phyloP scores from a whole-genome alignment of 23 red algal genomes.

The Gracilaria domingensis region DNA sequence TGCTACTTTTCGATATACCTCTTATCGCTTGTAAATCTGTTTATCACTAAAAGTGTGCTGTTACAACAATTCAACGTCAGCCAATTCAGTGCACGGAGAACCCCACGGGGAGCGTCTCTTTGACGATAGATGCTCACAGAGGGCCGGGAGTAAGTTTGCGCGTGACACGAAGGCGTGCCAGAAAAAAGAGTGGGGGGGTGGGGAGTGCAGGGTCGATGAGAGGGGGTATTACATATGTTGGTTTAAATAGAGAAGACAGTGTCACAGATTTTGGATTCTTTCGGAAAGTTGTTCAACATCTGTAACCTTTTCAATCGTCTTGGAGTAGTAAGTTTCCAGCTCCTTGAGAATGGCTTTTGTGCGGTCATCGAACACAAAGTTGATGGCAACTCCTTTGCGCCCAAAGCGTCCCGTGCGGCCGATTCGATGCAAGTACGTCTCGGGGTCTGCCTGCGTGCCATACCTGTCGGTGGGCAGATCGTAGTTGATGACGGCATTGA shows the following conservation, averaged over 20 bases:
- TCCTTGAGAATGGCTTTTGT: constrained; percentile 75
- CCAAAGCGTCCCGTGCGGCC: constrained; percentile 98
- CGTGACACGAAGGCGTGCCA: background rate
- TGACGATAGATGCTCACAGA: background rate
- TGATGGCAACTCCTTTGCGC: constrained; percentile 94
- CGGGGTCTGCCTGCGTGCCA: constrained; percentile 70
- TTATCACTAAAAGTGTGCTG: background rate
- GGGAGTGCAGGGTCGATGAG: too few relatives aligned
- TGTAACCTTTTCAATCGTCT: constrained; percentile 62
- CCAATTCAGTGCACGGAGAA: too few relatives aligned
- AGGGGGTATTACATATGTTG: too few relatives aligned
- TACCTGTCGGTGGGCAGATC: constrained; percentile 83
- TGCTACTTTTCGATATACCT: background rate
- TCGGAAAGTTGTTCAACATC: constrained; percentile 82
- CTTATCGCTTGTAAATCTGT: constrained; percentile 13
- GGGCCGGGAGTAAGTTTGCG: too few relatives aligned
- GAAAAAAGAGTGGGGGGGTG: background rate
- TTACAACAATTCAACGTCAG: too few relatives aligned
- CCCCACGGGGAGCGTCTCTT: too few relatives aligned
- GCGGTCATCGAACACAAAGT: constrained; percentile 90
- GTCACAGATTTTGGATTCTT: constrained; percentile 49
- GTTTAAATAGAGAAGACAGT: background rate
- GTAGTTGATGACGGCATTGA: constrained; percentile 97
- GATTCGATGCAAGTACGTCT: constrained; percentile 96
- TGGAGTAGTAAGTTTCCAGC: constrained; percentile 86